Percentiles rank a stretch among this genome's conserved stretches.
These are phyloP conservation scores for Martensiomyces pterosporus DNA, from an alignment of 192 early-diverging fungal species.

Conservation along the genomic window DNA sequence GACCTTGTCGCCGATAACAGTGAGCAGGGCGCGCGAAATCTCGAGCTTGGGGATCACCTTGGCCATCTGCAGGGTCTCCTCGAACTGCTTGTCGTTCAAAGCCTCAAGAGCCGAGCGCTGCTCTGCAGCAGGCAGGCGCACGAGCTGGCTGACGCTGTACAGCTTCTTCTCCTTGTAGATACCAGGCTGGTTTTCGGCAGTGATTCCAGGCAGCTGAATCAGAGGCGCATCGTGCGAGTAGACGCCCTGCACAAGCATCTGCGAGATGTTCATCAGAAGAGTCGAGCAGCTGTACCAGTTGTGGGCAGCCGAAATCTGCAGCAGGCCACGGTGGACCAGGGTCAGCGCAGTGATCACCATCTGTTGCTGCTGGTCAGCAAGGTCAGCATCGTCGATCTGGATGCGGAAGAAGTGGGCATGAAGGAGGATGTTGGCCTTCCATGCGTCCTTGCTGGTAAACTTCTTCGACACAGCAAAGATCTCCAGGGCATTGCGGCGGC, in stretches of 20 bases:
- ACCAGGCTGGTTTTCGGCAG: slow-evolving; percentile 61
- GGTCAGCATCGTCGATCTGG: slow-evolving; percentile 50
- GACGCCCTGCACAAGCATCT: slow-evolving; percentile 86
- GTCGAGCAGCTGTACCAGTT: slow-evolving; percentile 76
- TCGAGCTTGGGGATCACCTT: slow-evolving; percentile 72
- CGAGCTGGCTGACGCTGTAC: slow-evolving; percentile 60
- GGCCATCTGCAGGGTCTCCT: slow-evolving; percentile 70
- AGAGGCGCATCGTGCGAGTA: slow-evolving; percentile 73
- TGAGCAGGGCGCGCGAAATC: slow-evolving; percentile 75
- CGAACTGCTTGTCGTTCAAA: slow-evolving; percentile 59
- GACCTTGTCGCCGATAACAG: slow-evolving; percentile 74
- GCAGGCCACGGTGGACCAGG: slow-evolving; percentile 74
- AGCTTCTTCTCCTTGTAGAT: slow-evolving; percentile 52
- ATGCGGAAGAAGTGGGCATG: slow-evolving; percentile 82
- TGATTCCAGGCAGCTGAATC: slow-evolving; percentile 81
- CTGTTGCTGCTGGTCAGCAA: slow-evolving; percentile 56
- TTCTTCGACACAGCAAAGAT: slow-evolving; percentile 45
- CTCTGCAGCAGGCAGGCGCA: slow-evolving; percentile 62
- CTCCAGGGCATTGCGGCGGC: slow-evolving; percentile 34
- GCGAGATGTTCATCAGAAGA: slow-evolving; percentile 76
- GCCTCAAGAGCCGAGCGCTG: slow-evolving; percentile 56
- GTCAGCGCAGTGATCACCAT: slow-evolving; percentile 71
- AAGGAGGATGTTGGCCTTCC: slow-evolving; percentile 74
- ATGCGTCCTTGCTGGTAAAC: slow-evolving; percentile 41
- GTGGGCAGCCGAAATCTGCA: slow-evolving; percentile 82